phyloP scores from a whole-genome alignment of 2,329 filamentous ascomycete genomes.

The Pseudogymnoascus sp. region DNA sequence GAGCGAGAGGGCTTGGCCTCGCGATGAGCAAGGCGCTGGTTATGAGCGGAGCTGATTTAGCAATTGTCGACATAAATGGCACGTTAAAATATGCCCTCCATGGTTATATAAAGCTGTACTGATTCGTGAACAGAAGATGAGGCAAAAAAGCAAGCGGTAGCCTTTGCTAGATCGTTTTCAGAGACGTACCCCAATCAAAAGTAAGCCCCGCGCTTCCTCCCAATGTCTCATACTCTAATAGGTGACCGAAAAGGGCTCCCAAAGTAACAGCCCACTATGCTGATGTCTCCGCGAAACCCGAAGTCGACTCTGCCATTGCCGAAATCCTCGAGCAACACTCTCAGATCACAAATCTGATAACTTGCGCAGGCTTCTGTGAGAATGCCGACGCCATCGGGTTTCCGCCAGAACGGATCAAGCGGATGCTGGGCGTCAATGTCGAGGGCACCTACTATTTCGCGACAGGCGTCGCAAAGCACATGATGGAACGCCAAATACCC shows the following conservation, averaged over 20 bases:
- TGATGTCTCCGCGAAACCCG: constrained; percentile 74
- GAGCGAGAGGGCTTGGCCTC: constrained; percentile 78
- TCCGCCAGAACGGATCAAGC: constrained; percentile 82
- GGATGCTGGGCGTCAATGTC: constrained; percentile 91
- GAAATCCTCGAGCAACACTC: constrained; percentile 65
- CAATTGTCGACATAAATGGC: constrained; percentile 84
- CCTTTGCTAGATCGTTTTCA: not conserved
- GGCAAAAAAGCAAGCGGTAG: constrained; percentile 64
- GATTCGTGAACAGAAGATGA: constrained; percentile 58
- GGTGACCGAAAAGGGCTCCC: constrained; percentile 47
- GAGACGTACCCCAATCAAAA: not conserved
- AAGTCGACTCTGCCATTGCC: constrained; percentile 64
- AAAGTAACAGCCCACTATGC: constrained; percentile 80
- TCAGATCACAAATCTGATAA: constrained; percentile 85
- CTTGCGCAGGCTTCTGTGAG: constrained; percentile 93
- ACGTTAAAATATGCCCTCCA: constrained; percentile 28
- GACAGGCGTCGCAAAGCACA: constrained; percentile 72
- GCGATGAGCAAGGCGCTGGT: constrained; percentile 92
- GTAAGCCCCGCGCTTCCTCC: not conserved
- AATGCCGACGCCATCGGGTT: constrained; percentile 91
- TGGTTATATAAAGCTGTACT: constrained; percentile 10
- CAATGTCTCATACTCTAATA: not conserved
- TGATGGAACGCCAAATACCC: constrained; percentile 70
- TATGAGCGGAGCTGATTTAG: constrained; percentile 77
- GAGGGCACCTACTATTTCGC: constrained; percentile 89